These are phyloP conservation scores for Pouteria campechiana DNA, from an alignment of 179 eudicot species.

Conservation along the genomic window DNA sequence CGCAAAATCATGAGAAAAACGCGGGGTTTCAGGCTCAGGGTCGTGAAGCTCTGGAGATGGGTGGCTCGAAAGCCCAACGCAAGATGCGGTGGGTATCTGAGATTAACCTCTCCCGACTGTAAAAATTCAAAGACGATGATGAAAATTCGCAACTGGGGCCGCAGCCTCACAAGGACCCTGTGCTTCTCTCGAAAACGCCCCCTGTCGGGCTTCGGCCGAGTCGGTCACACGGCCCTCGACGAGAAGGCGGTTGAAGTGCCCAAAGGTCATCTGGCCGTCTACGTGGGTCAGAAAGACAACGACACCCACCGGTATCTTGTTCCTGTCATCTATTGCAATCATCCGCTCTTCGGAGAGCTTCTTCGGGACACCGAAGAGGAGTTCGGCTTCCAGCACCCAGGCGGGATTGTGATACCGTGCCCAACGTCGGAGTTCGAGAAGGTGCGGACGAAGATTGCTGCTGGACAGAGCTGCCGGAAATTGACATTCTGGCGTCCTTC, in stretches of 20 bases:
- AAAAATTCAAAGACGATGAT: neutral
- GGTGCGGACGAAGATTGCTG: conserved; percentile 26
- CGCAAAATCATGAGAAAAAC: conserved; percentile 5
- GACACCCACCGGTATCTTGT: conserved; percentile 27
- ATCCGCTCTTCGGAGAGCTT: conserved; percentile 49
- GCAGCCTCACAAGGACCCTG: conserved; percentile 8
- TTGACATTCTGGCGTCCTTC: conserved; percentile 12
- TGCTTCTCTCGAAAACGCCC: conserved; percentile 2
- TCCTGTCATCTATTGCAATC: conserved; percentile 50
- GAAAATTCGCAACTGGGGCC: neutral
- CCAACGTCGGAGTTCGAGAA: conserved; percentile 43
- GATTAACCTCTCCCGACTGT: conserved; percentile 1
- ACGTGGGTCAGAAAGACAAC: conserved; percentile 37
- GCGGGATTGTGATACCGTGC: conserved; percentile 55
- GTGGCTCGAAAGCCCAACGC: conserved; percentile 1
- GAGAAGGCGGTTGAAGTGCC: conserved; percentile 16
- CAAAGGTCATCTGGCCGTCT: conserved; percentile 48
- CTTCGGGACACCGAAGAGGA: conserved; percentile 41
- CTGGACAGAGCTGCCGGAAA: conserved; percentile 20
- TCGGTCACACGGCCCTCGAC: neutral
- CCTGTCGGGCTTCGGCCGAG: neutral
- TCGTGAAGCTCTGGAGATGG: conserved; percentile 13
- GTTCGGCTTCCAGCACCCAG: conserved; percentile 41
- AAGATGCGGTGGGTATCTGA: neutral
- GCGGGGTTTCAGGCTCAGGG: conserved; percentile 23